Percentiles rank a stretch among this genome's conserved stretches.
Conservation (phyloP, 306 rosid species). For the Delonix regia region DNA sequence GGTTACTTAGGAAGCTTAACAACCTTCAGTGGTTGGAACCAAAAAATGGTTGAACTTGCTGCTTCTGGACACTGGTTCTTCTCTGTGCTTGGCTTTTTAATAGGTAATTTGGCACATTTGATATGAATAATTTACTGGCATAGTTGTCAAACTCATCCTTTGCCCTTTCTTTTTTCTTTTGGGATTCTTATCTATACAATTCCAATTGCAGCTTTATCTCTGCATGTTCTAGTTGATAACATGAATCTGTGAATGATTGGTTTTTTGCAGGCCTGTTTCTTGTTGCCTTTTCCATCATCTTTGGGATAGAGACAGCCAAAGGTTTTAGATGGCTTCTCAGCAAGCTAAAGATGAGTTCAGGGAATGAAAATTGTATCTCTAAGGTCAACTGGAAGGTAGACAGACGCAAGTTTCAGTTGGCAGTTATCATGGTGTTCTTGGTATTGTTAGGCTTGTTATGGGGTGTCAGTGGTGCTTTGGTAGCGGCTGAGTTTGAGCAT, state of each 20-base stretch:
- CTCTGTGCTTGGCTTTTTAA: slow-evolving; percentile 53
- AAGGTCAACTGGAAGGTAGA: slow-evolving; percentile 43
- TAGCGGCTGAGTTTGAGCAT: slow-evolving; percentile 45
- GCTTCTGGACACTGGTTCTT: slow-evolving; percentile 58
- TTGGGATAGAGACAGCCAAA: slow-evolving; percentile 74
- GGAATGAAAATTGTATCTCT: slow-evolving; percentile 26
- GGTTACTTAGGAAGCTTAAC: slow-evolving; percentile 75
- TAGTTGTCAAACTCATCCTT: background rate
- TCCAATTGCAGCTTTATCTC: background rate
- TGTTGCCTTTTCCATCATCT: slow-evolving; percentile 61
- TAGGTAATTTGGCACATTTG: slow-evolving; percentile 47
- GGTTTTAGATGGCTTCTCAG: slow-evolving; percentile 60
- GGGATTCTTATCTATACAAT: background rate
- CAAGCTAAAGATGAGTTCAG: slow-evolving; percentile 26
- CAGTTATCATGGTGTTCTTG: slow-evolving; percentile 42
- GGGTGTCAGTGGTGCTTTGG: slow-evolving; percentile 46
- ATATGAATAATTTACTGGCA: background rate
- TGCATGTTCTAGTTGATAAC: slow-evolving; percentile 2
- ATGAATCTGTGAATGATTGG: background rate
- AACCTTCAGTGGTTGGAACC: slow-evolving; percentile 76
- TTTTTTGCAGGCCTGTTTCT: slow-evolving; percentile 63
- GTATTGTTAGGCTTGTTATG: slow-evolving; percentile 53
- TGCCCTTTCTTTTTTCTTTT: background rate
- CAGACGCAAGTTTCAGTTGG: slow-evolving; percentile 40
- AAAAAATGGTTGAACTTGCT: slow-evolving; percentile 69